Evolutionary conservation across 1,139 yeast genomes (phyloP), one percentile per base, ranked within the genome.

Genomic region (Pneumocystis murina): DNA sequence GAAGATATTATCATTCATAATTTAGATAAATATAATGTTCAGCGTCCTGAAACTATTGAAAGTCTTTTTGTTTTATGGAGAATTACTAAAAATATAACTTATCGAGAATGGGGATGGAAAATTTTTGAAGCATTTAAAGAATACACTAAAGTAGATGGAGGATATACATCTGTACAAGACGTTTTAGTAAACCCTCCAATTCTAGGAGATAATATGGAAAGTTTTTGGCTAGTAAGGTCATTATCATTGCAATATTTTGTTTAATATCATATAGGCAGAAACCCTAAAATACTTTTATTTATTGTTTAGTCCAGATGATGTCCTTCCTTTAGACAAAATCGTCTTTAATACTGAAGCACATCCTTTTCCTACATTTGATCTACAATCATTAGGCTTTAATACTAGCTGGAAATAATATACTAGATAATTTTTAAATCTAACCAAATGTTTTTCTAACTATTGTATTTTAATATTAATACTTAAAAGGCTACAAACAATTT

Each of bases 1-100:
- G 72, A 73, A 41, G 95, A 87, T 71, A 87, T 89, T 73, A 73
- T 70, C 68, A 85, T 89, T 70, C 87, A 87, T 71, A 84, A 83
- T 5, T 73, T 76, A 36, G 97, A 91, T 72, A 81, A 80, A 64
- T 96, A 90, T 73, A 89, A 89, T 73, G 76, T 90, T 68, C 97
- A 90, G 76, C 82, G 97, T 69, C 97, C 97, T 1, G 97, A 91
- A 73, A 88, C 97, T 0, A 95, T 90, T 2, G 97, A 91, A 74
- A 86, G 95, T 0, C 78, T 91, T 62, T 90, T 86, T 78, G 80
- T 87, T 69, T 76, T 91, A 68, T 91, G 85, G 77, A 82, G 94
- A 69, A 77, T 90, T 68, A 88, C 96, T 0, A 85, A 86, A 38
- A 94, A 91, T 71, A 82, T 80, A 40, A 65, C 41, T 6, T 91